Evolutionary conservation across 2,329 filamentous ascomycete genomes (phyloP).

Genomic region (Didymella glomerata): DNA sequence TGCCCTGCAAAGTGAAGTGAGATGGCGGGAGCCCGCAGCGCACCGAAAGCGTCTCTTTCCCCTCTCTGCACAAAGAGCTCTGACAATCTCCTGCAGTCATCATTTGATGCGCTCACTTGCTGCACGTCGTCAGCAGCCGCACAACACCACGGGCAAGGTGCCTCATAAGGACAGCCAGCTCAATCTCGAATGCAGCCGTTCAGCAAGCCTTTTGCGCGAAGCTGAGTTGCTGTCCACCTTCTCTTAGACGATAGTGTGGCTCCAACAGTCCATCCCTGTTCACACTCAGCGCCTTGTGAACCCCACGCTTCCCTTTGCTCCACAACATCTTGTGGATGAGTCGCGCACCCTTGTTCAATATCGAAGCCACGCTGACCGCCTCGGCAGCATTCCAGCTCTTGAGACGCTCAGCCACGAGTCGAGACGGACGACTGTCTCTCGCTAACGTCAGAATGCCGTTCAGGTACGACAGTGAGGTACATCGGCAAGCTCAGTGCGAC

Average conservation of each 20-base stretch:
- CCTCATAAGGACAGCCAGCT: background rate
- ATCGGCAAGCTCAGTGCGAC: conserved; percentile 20
- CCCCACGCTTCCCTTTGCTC: conserved; percentile 1
- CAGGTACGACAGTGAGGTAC: conserved; percentile 20
- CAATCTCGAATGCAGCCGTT: background rate
- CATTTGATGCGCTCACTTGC: background rate
- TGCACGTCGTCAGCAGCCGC: conserved; percentile 6
- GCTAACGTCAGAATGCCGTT: conserved; percentile 18
- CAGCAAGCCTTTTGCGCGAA: background rate
- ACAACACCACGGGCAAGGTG: background rate
- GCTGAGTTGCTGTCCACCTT: background rate
- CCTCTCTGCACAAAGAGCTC: background rate
- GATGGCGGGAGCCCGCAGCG: conserved; percentile 5
- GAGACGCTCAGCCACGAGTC: conserved; percentile 17
- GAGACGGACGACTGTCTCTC: conserved; percentile 18
- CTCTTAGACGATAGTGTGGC: background rate
- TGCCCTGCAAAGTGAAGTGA: conserved; percentile 9
- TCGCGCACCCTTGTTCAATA: conserved; percentile 5
- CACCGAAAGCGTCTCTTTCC: background rate
- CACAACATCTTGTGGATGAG: conserved; percentile 5
- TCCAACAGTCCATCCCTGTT: background rate
- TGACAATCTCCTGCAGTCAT: conserved; percentile 6
- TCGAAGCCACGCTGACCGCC: conserved; percentile 18
- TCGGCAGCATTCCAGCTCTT: conserved; percentile 18
- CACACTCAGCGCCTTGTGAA: background rate